Percentiles rank a stretch among this genome's conserved stretches.
These are phyloP conservation scores for Chrysanthemum lavandulifolium DNA, from an alignment of 129 eudicot genomes.

Conservation along the genomic window DNA sequence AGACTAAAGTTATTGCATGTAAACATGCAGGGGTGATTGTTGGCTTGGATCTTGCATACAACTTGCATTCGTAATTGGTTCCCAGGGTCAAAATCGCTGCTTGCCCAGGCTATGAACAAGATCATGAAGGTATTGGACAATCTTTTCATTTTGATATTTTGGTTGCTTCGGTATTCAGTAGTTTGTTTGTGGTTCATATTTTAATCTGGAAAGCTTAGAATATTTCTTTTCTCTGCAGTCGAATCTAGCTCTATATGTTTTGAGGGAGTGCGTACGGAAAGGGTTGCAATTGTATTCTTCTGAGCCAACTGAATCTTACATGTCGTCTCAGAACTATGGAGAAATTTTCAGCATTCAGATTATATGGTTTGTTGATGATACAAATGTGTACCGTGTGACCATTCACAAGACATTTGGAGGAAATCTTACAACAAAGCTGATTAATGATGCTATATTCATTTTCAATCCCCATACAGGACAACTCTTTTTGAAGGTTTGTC, in stretches of 20 bases:
- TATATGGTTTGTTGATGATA: conserved; percentile 99
- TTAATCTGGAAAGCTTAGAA: not conserved
- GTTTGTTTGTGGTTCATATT: not conserved
- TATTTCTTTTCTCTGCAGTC: conserved; percentile 48
- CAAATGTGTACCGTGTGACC: conserved; percentile 98
- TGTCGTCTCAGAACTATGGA: conserved; percentile 97
- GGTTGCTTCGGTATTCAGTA: not conserved
- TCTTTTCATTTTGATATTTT: conserved; percentile 8
- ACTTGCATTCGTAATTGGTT: conserved; percentile 99
- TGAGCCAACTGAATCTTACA: conserved; percentile 96
- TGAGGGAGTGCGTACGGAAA: conserved; percentile 92
- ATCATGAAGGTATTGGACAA: conserved; percentile 75
- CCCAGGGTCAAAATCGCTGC: conserved; percentile 95
- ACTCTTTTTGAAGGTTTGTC: conserved; percentile 77
- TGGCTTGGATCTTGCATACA: conserved; percentile 94
- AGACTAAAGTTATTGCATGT: not conserved
- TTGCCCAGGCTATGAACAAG: conserved; percentile 99
- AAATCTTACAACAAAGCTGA: conserved; percentile 92
- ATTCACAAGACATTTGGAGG: conserved; percentile 99
- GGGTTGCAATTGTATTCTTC: conserved; percentile 97
- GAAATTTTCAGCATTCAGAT: conserved; percentile 99
- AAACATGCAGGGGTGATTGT: conserved; percentile 82
- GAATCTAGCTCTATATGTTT: conserved; percentile 91
- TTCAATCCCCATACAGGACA: conserved; percentile 96
- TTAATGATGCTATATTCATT: conserved; percentile 94